Evolutionary conservation across 495 filamentous ascomycete genomes (phyloP), one percentile per base, ranked within the genome.

Genomic region (Penicillium steckii): DNA sequence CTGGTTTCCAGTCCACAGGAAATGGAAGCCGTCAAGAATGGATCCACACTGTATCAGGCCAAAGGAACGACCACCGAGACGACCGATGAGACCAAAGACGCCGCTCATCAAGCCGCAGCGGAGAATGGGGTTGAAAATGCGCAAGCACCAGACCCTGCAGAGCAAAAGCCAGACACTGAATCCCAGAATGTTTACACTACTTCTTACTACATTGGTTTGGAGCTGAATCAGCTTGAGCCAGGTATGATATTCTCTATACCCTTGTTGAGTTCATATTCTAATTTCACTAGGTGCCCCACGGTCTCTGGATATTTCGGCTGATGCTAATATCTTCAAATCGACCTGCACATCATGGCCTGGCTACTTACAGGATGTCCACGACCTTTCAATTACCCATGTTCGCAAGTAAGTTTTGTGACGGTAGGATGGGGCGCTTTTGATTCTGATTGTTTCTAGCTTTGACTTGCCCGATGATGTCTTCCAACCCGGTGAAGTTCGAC

Each of bases 401-500:
- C 81, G 87, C 68, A 95, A 85, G 89, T 90, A 72, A 71, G 85
- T 66, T 41, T 29, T 12, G n/a, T 9, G 17, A 30, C 19, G 5
- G 6, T 6, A 4, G 15, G 3, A 8, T 1, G 12, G 24, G 8
- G 13, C 38, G 8, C 38, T 22, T 4, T 24, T 13, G 2, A 26
- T 62, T 51, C 62, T 59, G 56, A 47, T 32, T 45, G 37, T 29
- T 29, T 59, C 5, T 47, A 95, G 91, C 65, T 89, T 85, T 60
- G 87, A 90, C 62, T 77, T 98, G 17, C 95, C 94, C 17, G 83
- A 86, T 46, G 91, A 98, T 67, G 85, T 97, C 1, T 98, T 98
- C 67, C 79, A 85, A 51, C 71, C 84, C 4, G 91, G 91, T 52
- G 94, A 98, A 68, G 72, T 70, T 21, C 86, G 80, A 47, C 80